phyloP scores from a whole-genome alignment of 2,329 filamentous ascomycete genomes.

The Aspergillus niger region DNA sequence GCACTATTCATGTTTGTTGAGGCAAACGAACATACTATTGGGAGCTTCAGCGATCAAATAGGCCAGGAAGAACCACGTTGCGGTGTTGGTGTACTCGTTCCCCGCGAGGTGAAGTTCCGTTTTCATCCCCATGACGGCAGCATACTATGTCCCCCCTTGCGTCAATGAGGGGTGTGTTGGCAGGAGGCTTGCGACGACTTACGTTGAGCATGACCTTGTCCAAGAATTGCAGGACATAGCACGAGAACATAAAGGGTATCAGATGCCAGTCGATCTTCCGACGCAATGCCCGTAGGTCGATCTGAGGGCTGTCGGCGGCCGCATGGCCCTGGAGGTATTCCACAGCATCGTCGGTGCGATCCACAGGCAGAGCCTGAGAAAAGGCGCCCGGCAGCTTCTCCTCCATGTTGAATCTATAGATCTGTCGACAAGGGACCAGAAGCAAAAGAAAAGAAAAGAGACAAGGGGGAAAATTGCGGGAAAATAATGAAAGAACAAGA shows the following conservation, averaged over 20 bases:
- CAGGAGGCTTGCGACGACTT: conserved; percentile 6
- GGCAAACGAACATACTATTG: conserved; percentile 47
- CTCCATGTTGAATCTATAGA: neutral
- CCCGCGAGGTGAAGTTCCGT: conserved; percentile 55
- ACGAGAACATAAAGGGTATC: conserved; percentile 36
- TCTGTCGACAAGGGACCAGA: neutral
- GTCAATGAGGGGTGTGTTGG: neutral
- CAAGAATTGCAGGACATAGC: conserved; percentile 37
- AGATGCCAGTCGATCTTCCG: conserved; percentile 36
- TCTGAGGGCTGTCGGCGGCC: conserved; percentile 6
- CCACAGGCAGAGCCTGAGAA: neutral
- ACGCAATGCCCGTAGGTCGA: conserved; percentile 27
- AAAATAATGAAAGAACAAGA: neutral
- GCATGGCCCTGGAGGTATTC: conserved; percentile 24
- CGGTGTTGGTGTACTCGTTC: conserved; percentile 63
- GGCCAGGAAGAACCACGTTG: conserved; percentile 63
- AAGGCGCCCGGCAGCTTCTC: conserved; percentile 12
- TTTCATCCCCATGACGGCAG: conserved; percentile 63
- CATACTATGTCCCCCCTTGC: conserved; percentile 44
- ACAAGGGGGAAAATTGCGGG: neutral
- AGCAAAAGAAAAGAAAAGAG: neutral
- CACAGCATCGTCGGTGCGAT: conserved; percentile 24
- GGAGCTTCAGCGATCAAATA: conserved; percentile 60
- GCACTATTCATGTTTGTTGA: neutral
- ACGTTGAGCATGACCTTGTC: conserved; percentile 39